Base-by-base conservation (phyloP, 2,329 filamentous ascomycete species). In the Fusarium chlamydosporum region DNA sequence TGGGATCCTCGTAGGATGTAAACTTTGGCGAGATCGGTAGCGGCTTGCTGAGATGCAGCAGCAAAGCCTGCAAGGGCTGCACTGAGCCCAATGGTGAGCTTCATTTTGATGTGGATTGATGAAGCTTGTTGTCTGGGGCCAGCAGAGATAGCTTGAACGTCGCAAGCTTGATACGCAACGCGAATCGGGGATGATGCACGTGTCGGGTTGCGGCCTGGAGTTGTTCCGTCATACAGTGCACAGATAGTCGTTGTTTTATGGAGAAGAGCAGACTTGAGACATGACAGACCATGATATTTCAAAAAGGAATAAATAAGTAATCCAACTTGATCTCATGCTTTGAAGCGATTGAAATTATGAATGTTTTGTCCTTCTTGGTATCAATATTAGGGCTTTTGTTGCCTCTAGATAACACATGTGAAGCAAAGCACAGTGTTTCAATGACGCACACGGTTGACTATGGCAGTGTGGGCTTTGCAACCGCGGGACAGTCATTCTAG, bases 11-110 rank as follows among this genome's bases (percentile, higher is more conserved):
- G 80, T 50, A 88, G 79, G 59, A 89, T 80, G 76, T 85, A 89
- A 67, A 86, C 86, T 68, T 85, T 82, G 53, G 86, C 86, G 33
- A 77, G 74, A 40, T 79, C 77, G 51, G 85, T 81, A 54, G 86
- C 86, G 41, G 78, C 74, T 51, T 79, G 78, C 51, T 78, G 74
- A 48, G 82, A 81, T 48, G 79, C 77, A 57, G 79, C 77, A 58
- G 76, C 75, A 71, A 79, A 76, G 73, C 80, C 77, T 56, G 75
- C 77, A 51, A 82, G 72, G 64, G 78, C 79, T 64, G 77, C 77
- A 57, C 77, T 72, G 62, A 82, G 74, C 74, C 81, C 80, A 65
- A 79, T 68, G 61, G 72, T 77, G 72, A 82, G 79, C 79, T 81
- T 82, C 81, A 83, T 83, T 75, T 81, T 76, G 70, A 56, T 56